Base-by-base conservation (phyloP, 2,329 filamentous ascomycete species). In the Colletotrichum gloeosporioides region DNA sequence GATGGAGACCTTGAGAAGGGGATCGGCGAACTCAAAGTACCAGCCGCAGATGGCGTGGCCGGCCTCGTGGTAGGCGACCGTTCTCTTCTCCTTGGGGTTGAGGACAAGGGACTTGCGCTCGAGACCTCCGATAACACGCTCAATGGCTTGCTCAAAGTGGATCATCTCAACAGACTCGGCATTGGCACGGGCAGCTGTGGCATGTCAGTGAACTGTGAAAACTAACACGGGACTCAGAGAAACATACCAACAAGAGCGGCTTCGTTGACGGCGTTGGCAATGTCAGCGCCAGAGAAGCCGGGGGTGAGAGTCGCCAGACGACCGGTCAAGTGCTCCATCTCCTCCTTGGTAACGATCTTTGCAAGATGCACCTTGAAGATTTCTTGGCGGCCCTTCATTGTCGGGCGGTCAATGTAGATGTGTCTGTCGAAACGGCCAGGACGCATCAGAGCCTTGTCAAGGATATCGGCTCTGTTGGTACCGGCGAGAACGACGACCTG, bases 31-130 rank as follows among this genome's bases (percentile, higher is more conserved):
- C 86, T 95, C 92, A 88, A 99, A 95, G 89, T 94, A 99, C 97
- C 97, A 99, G 75, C 97, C 97, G 84, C 97, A 99, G 84, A 99
- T 98, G 78, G 97, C 97, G 85, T 99, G 97, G 75, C 97, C 97
- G 39, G 97, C 97, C 88, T 99, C 97, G 87, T 99, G 97, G 86
- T 99, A 99, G 7, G 97, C 97, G 59, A 99, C 97, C 16, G 95
- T 98, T 83, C 92, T 94, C 91, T 99, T 99, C 89, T 99, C 97
- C 81, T 96, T 92, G 1, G 97, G 96, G 79, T 94, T 95, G 71
- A 99, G 93, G 44, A 99, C 96, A 57, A 99, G 89, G 0, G 96
- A 98, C 87, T 98, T 99, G 91, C 98, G 98, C 89, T 99, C 97
- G 9, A 99, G 90, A 81, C 97, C 97, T 82, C 96, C 97, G 82